These are phyloP conservation scores for Kodamaea ohmeri DNA, from an alignment of 1,139 yeast genomes.

Conservation along the genomic window DNA sequence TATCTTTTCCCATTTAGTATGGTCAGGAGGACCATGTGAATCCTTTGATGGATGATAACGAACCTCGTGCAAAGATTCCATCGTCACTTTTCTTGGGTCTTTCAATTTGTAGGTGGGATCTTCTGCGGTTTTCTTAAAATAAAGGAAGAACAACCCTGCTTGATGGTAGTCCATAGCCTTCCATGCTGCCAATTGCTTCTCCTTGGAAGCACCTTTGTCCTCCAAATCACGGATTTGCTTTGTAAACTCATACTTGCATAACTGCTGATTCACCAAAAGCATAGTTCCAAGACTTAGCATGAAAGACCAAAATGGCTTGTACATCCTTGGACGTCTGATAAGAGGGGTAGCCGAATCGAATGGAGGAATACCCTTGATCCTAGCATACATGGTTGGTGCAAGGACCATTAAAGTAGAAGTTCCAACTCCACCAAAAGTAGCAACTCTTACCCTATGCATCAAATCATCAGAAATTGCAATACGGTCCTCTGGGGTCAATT, in stretches of 20 bases:
- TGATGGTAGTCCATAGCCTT: conserved; percentile 38
- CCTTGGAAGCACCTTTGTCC: conserved; percentile 11
- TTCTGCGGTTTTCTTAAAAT: conserved; percentile 32
- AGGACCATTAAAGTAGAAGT: conserved; percentile 14
- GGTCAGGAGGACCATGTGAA: not conserved
- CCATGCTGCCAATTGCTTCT: conserved; percentile 34
- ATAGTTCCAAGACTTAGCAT: conserved; percentile 30
- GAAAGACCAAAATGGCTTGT: conserved; percentile 36
- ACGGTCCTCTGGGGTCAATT: conserved; percentile 32
- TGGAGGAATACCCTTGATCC: conserved; percentile 9
- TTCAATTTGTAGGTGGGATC: conserved; percentile 36
- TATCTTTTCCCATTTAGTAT: conserved; percentile 33
- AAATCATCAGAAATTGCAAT: conserved; percentile 31
- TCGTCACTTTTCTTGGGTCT: conserved; percentile 36
- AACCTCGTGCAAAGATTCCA: conserved; percentile 26
- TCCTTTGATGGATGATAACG: conserved; percentile 21
- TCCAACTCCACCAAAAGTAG: conserved; percentile 27
- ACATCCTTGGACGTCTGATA: conserved; percentile 18
- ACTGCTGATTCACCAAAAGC: conserved; percentile 26
- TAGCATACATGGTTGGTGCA: conserved; percentile 15
- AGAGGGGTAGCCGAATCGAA: conserved; percentile 1
- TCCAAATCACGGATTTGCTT: conserved; percentile 19
- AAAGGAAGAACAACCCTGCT: conserved; percentile 35
- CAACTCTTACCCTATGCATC: conserved; percentile 23
- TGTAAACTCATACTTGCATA: conserved; percentile 25